A percentile compares a stretch with the other conserved stretches of the same genome.
Conservation (phyloP, 106 monocot genomes). For the Dioscorea alata region DNA sequence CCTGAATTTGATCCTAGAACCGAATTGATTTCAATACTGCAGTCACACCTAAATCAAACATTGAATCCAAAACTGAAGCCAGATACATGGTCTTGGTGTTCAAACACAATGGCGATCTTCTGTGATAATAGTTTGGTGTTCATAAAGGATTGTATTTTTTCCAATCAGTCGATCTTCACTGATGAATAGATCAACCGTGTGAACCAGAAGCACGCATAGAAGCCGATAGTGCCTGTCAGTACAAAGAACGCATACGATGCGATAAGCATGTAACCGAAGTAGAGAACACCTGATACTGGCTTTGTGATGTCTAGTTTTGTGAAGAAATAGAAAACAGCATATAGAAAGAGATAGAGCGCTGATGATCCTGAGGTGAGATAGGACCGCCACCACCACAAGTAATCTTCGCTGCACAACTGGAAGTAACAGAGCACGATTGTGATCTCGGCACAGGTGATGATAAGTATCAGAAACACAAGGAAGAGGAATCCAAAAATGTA, state of each 20-base stretch:
- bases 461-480: slow-evolving; percentile 79
- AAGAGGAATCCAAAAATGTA: slow-evolving; percentile 98
- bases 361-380: slow-evolving; percentile 94
- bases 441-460: slow-evolving; percentile 93
- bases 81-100: too few species aligned
- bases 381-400: slow-evolving; percentile 96
- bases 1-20: too few species aligned
- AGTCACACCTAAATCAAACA: too few species aligned
- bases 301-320: slow-evolving; percentile 92
- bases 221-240: slow-evolving; percentile 87
- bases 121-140: too few species aligned
- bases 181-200: slow-evolving; percentile 96
- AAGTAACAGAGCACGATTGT: slow-evolving; percentile 95
- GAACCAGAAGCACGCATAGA: slow-evolving; percentile 96
- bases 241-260: slow-evolving; percentile 94
- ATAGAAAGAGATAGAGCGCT: slow-evolving; percentile 88
- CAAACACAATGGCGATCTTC: too few species aligned
- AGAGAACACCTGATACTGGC: slow-evolving; percentile 71
- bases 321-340: slow-evolving; percentile 95
- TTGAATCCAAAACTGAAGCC: too few species aligned
- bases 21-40: too few species aligned
- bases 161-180: slow-evolving; percentile 76
- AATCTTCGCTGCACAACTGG: slow-evolving; percentile 97
- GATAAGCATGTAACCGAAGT: slow-evolving; percentile 99
- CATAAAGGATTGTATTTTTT: too few species aligned